Percentiles rank a stretch among this genome's conserved stretches.
Conservation (phyloP, 495 filamentous ascomycete species). For the Hypoxylon cercidicola region DNA sequence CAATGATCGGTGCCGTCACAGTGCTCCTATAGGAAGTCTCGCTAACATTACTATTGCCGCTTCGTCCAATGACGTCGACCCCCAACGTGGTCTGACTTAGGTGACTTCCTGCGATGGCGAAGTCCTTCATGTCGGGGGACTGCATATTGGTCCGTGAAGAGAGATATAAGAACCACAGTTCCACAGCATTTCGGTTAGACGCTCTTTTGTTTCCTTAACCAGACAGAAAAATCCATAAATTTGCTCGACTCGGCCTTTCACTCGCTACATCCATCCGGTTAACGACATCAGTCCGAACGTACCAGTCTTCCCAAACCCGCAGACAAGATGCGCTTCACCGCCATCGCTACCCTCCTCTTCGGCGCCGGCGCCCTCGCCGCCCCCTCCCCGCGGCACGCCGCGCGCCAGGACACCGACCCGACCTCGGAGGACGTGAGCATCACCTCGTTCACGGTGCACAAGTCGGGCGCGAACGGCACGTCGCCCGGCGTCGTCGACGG, state of each 20-base stretch:
- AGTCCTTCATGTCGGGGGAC: not conserved
- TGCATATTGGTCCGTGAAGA: not conserved
- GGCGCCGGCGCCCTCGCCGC: conserved; percentile 20
- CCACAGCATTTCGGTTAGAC: not conserved
- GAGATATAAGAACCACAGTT: conserved; percentile 16
- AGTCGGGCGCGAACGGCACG: conserved; percentile 14
- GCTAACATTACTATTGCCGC: conserved; percentile 15
- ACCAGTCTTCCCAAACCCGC: not conserved
- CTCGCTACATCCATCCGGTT: not conserved
- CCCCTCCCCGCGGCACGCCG: not conserved
- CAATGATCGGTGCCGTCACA: conserved; percentile 5
- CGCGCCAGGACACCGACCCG: not conserved
- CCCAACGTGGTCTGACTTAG: not conserved
- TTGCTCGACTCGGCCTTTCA: conserved; percentile 8
- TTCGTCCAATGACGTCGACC: conserved; percentile 34
- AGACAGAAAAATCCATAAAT: not conserved
- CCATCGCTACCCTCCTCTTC: conserved; percentile 19
- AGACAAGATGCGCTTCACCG: conserved; percentile 34
- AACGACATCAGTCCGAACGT: not conserved
- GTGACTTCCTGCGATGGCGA: not conserved
- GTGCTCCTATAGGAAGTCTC: conserved; percentile 10
- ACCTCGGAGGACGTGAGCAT: conserved; percentile 21
- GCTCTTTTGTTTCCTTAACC: conserved; percentile 15
- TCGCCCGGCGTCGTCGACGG: conserved; percentile 19
- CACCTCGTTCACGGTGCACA: conserved; percentile 16